phyloP scores from a whole-genome alignment of 2,329 filamentous ascomycete species.

The Alternaria solani region DNA sequence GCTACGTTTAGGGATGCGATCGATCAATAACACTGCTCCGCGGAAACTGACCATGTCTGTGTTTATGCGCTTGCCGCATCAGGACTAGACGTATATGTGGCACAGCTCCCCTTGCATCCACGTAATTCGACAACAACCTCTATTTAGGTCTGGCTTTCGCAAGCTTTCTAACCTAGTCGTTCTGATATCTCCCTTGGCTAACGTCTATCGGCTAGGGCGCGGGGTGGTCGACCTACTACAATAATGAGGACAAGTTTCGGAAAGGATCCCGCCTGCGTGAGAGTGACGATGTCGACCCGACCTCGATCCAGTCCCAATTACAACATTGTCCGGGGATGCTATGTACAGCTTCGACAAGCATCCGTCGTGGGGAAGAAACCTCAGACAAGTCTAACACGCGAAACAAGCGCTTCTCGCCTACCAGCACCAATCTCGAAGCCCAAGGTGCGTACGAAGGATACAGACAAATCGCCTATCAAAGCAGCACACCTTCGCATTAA shows the following conservation, averaged over 20 bases:
- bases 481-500: neutral
- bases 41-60: neutral
- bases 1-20: neutral
- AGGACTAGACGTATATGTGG: neutral
- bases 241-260: neutral
- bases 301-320: neutral
- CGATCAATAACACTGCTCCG: neutral
- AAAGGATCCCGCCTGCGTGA: neutral
- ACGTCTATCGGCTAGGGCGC: neutral
- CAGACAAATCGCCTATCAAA: neutral
- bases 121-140: neutral
- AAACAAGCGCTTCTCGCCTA: too few species aligned
- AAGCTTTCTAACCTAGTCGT: neutral
- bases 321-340: neutral
- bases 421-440: neutral
- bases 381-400: neutral
- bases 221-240: neutral
- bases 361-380: neutral
- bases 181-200: neutral
- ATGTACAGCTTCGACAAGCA: neutral
- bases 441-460: neutral
- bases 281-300: neutral
- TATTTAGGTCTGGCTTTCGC: neutral
- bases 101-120: neutral
- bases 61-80: neutral